Evolutionary conservation across 2,329 filamentous ascomycete genomes (phyloP), one percentile per base, ranked within the genome.

Genomic region (Colletotrichum sansevieriae): DNA sequence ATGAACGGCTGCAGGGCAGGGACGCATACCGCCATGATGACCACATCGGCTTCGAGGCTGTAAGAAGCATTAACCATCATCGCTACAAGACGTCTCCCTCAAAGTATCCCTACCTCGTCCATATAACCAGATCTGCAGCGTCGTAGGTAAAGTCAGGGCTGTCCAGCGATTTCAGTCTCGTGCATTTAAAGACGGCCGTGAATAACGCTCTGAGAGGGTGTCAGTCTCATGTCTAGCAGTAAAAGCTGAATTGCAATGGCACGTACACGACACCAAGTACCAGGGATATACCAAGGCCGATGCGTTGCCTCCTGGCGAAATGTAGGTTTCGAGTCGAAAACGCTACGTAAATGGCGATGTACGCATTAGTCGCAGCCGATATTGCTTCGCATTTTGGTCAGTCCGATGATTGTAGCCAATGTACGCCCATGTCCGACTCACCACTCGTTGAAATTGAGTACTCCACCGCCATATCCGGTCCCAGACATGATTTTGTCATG

Each of bases 301-400:
- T 43, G 71, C 83, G 82, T 73, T 82, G 83, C 61, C 74, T 76
- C 13, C 76, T 68, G 10, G 76, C 76, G 70, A 83, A 75, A 41
- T 81, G 79, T 8, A 83, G 72, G 9, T 73, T 73, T 18, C 70
- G 79, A 0, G 83, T 74, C 0, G 83, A 75, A 1, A 79, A 54
- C 2, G 78, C 76, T 0, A 81, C 81, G 39, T 83, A 83, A 1
- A 82, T 65, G 18, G 82, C 80, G 8, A 83, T 75, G 56, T 83
- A 83, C 0, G 83, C 72, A 66, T 83, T 68, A 3, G 65, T 68
- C 25, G 41, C 65, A 12, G 65, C 65, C 2, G 65, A 68, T 25
- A 68, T 68, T 6, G 22, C 65, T 68, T 18, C 15, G 41, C 6
- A 9, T 11, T 12, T 63, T 6, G 39, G 25, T 64, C 18, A 35